Evolutionary conservation across 306 rosid genomes (phyloP).

Genomic region (Sesbania bispinosa): DNA sequence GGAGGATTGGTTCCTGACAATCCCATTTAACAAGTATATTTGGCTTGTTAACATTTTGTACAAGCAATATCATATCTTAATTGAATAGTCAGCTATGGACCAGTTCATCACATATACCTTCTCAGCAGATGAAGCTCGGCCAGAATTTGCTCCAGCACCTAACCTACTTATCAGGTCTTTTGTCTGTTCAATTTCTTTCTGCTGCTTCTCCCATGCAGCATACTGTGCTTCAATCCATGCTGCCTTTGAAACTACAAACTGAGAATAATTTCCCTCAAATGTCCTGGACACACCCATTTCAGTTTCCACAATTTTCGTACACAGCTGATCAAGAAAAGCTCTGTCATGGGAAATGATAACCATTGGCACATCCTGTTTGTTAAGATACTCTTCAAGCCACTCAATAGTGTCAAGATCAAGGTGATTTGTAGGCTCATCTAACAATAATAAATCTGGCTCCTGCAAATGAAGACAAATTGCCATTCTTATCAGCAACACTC

Average conservation of each 20-base stretch:
- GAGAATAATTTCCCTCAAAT: constrained; percentile 82
- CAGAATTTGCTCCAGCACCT: constrained; percentile 96
- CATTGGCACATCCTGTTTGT: constrained; percentile 93
- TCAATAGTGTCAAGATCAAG: constrained; percentile 97
- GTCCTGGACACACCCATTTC: constrained; percentile 93
- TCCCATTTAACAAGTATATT: background rate
- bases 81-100: background rate
- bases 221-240: constrained; percentile 85
- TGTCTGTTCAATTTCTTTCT: constrained; percentile 89
- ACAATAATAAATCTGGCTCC: constrained; percentile 91
- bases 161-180: constrained; percentile 76
- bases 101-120: constrained; percentile 52
- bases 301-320: constrained; percentile 98
- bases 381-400: constrained; percentile 95
- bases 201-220: constrained; percentile 99
- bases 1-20: background rate
- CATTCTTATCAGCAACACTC: background rate
- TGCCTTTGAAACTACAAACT: constrained; percentile 68
- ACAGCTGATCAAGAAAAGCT: constrained; percentile 96
- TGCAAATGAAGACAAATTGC: constrained; percentile 38
- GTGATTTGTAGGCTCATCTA: constrained; percentile 96
- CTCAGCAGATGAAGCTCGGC: constrained; percentile 95
- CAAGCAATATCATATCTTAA: constrained; percentile 8
- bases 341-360: constrained; percentile 96
- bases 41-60: constrained; percentile 5